A percentile compares a stretch with the other conserved stretches of the same genome.
Evolutionary conservation across 1,284 basidiomycete species (phyloP).

Genomic region (Xanthoconium separans): DNA sequence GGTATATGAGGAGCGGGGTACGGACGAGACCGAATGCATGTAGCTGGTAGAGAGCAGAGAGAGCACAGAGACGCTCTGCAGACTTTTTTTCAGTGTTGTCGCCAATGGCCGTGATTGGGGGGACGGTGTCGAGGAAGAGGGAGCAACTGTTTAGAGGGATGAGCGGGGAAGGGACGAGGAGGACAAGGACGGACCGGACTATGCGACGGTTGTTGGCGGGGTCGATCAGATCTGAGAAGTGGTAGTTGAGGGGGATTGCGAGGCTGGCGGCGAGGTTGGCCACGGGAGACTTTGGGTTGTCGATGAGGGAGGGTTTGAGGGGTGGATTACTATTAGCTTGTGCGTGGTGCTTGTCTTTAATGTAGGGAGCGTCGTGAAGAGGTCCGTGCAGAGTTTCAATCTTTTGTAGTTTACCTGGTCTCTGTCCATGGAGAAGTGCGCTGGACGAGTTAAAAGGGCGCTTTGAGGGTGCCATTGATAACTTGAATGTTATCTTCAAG

Average conservation of each 20-base stretch:
- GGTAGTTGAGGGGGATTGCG: conserved; percentile 17
- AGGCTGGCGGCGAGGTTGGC: conserved; percentile 34
- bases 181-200: conserved; percentile 20
- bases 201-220: conserved; percentile 13
- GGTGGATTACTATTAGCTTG: conserved; percentile 6
- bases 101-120: conserved; percentile 52
- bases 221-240: conserved; percentile 17
- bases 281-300: conserved; percentile 48
- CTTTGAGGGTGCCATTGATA: conserved; percentile 16
- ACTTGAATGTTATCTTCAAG: too few relatives aligned
- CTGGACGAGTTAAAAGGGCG: conserved; percentile 8
- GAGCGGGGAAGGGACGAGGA: background rate
- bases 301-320: conserved; percentile 33
- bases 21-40: conserved; percentile 56
- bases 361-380: conserved; percentile 25
- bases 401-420: conserved; percentile 19
- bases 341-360: conserved; percentile 13
- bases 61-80: conserved; percentile 74
- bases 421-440: background rate
- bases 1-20: background rate
- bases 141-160: conserved; percentile 41
- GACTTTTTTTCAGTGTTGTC: conserved; percentile 69
- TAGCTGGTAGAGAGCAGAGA: conserved; percentile 73
- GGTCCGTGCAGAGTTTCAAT: conserved; percentile 12
- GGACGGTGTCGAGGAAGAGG: conserved; percentile 43